phyloP scores from a whole-genome alignment of 352 stramenopile genomes.

The Pythium coloratum region DNA sequence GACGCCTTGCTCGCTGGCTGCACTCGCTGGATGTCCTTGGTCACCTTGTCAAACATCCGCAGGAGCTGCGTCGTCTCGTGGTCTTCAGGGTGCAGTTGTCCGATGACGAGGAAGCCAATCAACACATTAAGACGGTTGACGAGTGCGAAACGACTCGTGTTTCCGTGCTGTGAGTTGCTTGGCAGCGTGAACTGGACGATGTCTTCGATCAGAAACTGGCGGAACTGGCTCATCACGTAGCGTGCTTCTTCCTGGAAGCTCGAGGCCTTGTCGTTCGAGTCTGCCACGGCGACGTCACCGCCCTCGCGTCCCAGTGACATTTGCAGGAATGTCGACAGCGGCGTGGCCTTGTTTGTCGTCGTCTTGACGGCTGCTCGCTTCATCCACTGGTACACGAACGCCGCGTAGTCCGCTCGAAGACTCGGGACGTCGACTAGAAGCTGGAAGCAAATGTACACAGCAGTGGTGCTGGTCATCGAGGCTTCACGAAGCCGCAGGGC shows the following conservation, averaged over 20 bases:
- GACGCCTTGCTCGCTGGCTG: constrained; percentile 15
- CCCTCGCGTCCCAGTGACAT: constrained; percentile 12
- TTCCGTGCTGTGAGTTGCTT: background rate
- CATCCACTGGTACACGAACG: constrained; percentile 53
- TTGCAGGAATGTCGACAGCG: constrained; percentile 23
- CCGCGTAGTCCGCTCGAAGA: constrained; percentile 18
- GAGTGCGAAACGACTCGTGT: constrained; percentile 29
- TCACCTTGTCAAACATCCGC: constrained; percentile 42
- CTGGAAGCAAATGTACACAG: constrained; percentile 27
- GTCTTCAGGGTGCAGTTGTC: constrained; percentile 48
- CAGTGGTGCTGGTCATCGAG: constrained; percentile 3
- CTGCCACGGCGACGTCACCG: constrained; percentile 6
- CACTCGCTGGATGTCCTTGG: constrained; percentile 24
- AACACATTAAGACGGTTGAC: constrained; percentile 42
- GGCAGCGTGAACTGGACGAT: constrained; percentile 14
- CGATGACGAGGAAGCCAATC: constrained; percentile 47
- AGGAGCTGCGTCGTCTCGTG: constrained; percentile 48
- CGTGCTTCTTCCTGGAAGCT: constrained; percentile 24
- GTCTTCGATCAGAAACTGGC: constrained; percentile 22
- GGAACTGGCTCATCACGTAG: constrained; percentile 27
- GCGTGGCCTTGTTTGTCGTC: background rate
- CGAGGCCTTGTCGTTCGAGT: constrained; percentile 1
- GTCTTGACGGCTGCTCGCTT: constrained; percentile 11
- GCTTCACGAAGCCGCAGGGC: constrained; percentile 8
- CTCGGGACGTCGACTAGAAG: constrained; percentile 22